Conservation (phyloP, 2,329 filamentous ascomycete species). For the Fusarium sororula region DNA sequence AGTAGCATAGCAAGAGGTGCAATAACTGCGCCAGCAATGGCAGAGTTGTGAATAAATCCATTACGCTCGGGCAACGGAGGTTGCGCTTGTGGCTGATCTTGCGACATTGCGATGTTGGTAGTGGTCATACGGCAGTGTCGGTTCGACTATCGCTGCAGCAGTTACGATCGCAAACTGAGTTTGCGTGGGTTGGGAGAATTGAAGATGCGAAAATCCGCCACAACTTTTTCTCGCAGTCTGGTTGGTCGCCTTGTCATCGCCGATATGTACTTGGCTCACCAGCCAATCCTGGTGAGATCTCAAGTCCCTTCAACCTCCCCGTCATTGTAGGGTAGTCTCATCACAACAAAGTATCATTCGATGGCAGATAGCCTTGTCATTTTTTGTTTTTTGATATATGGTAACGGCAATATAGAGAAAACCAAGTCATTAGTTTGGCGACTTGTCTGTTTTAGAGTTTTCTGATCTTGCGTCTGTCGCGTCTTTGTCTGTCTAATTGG, state of each 20-base stretch:
- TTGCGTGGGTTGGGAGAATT: neutral
- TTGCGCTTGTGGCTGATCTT: slow-evolving; percentile 37
- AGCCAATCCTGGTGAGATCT: neutral
- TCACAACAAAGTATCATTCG: neutral
- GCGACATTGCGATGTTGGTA: slow-evolving; percentile 39
- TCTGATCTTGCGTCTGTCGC: neutral
- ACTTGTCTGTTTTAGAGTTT: neutral
- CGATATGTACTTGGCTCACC: neutral
- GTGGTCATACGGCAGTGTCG: neutral
- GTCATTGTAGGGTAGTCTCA: neutral
- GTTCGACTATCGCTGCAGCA: neutral
- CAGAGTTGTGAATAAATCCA: slow-evolving; percentile 56
- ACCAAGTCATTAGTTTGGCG: neutral
- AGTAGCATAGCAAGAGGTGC: slow-evolving; percentile 59
- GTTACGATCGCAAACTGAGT: slow-evolving; percentile 3
- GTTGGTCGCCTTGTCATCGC: neutral
- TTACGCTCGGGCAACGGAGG: slow-evolving; percentile 47
- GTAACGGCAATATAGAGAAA: neutral
- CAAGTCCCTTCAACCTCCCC: neutral
- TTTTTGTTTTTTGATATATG: neutral
- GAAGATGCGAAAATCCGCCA: slow-evolving; percentile 16
- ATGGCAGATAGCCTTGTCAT: neutral
- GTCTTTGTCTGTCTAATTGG: neutral
- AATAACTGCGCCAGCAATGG: slow-evolving; percentile 58
- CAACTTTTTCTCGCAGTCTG: slow-evolving; percentile 23